These are phyloP conservation scores for Populus davidiana DNA, from an alignment of 345 rosid species.

Conservation along the genomic window DNA sequence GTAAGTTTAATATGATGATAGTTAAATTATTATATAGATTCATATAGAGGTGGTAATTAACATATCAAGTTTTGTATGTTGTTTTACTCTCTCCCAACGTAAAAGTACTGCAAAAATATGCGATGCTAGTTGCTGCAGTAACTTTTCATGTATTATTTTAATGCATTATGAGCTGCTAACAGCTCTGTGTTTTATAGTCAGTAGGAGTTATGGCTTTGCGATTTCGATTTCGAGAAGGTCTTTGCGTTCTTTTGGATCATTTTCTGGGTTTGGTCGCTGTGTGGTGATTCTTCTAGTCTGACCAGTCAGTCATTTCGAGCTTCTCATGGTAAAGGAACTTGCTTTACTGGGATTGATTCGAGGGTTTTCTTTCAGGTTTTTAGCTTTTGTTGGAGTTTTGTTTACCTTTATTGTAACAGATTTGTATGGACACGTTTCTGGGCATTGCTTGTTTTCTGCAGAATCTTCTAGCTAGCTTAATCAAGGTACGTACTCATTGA, in stretches of 20 bases:
- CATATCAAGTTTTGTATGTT: not conserved
- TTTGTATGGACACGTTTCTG: slow-evolving; percentile 4
- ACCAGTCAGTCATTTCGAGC: slow-evolving; percentile 10
- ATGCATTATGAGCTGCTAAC: not conserved
- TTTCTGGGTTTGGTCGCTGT: slow-evolving; percentile 21
- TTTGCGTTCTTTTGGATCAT: slow-evolving; percentile 33
- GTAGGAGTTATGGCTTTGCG: slow-evolving; percentile 39
- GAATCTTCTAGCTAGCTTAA: slow-evolving; percentile 19
- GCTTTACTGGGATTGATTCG: not conserved
- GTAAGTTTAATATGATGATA: too few species aligned
- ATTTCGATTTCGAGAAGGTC: slow-evolving; percentile 32
- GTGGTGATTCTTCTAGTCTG: slow-evolving; percentile 5
- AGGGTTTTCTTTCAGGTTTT: not conserved
- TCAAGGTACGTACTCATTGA: slow-evolving; percentile 19
- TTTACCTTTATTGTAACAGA: not conserved
- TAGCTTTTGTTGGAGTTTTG: not conserved
- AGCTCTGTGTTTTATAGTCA: not conserved
- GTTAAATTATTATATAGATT: not conserved
- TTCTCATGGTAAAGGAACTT: slow-evolving; percentile 16
- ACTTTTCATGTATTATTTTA: not conserved
- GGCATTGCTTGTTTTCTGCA: slow-evolving; percentile 15
- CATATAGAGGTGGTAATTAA: not conserved
- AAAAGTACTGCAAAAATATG: not conserved
- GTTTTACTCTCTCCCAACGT: not conserved
- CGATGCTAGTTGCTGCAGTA: not conserved